Conservation (phyloP, 192 early-diverging fungal species). For the Chytriomyces hyalinus region DNA sequence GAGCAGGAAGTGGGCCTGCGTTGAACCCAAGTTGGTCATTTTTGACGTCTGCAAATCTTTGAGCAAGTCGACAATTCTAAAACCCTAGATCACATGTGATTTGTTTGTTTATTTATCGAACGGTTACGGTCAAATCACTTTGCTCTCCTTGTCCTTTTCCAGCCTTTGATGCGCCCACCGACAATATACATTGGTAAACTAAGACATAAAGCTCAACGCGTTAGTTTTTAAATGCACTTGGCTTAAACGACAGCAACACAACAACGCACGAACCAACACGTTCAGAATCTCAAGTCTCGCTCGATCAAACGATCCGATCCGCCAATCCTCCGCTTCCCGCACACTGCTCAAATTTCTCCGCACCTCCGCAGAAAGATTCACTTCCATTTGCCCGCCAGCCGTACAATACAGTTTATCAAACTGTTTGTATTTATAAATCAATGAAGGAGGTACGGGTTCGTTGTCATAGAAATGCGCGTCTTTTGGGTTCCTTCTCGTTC, state of each 20-base stretch:
- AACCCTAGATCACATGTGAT: too few relatives aligned
- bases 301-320: not conserved
- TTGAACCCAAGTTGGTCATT: too few relatives aligned
- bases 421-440: not conserved
- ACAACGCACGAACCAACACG: not conserved
- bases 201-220: too few relatives aligned
- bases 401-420: slow-evolving; percentile 6
- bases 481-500: not conserved
- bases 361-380: not conserved
- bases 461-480: not conserved
- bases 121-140: not conserved
- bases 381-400: slow-evolving; percentile 6
- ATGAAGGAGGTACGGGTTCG: not conserved
- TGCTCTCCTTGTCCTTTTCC: not conserved
- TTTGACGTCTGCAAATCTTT: too few relatives aligned
- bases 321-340: not conserved
- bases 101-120: too few relatives aligned
- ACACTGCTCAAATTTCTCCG: not conserved
- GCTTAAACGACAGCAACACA: too few relatives aligned
- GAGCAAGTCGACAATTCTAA: too few relatives aligned
- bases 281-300: slow-evolving; percentile 1
- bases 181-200: slow-evolving; percentile 3
- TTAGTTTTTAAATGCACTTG: too few relatives aligned
- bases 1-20: too few relatives aligned
- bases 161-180: not conserved